These are phyloP conservation scores for Gloeostereum incarnatum DNA, from an alignment of 768 basidiomycete species.

Conservation along the genomic window DNA sequence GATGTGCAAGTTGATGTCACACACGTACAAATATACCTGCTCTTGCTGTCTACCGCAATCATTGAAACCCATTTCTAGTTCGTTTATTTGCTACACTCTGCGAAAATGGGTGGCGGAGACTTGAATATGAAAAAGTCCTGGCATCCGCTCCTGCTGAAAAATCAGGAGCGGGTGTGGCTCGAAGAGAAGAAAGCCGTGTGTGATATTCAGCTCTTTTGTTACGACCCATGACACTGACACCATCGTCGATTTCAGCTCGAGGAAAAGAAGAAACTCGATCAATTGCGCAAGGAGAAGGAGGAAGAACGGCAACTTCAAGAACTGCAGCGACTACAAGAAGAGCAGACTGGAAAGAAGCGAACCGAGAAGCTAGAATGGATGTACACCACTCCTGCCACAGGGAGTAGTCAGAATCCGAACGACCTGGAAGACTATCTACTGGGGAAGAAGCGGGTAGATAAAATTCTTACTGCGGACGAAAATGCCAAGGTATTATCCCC, in stretches of 20 bases:
- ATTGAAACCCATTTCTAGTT: conserved; percentile 5
- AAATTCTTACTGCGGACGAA: conserved; percentile 87
- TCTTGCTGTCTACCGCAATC: no score
- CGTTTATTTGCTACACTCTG: conserved; percentile 11
- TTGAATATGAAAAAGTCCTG: conserved; percentile 99
- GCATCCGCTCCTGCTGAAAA: conserved; percentile 96
- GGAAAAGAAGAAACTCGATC: conserved; percentile 97
- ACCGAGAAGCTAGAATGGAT: conserved; percentile 98
- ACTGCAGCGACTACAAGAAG: conserved; percentile 90
- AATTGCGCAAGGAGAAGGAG: conserved; percentile 95
- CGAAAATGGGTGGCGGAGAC: conserved; percentile 97
- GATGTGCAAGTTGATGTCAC: no score
- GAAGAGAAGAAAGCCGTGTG: conserved; percentile 94
- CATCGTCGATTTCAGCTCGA: conserved; percentile 55
- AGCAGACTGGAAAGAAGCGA: conserved; percentile 90
- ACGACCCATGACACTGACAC: not conserved
- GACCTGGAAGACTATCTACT: conserved; percentile 95
- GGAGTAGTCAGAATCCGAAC: conserved; percentile 77
- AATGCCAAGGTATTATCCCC: conserved; percentile 65
- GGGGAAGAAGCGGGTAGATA: conserved; percentile 97
- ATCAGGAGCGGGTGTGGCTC: conserved; percentile 99
- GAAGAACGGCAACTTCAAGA: conserved; percentile 97
- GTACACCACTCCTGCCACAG: conserved; percentile 96
- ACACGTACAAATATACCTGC: no score
- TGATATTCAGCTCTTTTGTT: conserved; percentile 9